Base-by-base conservation (phyloP, 2,329 filamentous ascomycete species). In the Penicillium sp. region DNA sequence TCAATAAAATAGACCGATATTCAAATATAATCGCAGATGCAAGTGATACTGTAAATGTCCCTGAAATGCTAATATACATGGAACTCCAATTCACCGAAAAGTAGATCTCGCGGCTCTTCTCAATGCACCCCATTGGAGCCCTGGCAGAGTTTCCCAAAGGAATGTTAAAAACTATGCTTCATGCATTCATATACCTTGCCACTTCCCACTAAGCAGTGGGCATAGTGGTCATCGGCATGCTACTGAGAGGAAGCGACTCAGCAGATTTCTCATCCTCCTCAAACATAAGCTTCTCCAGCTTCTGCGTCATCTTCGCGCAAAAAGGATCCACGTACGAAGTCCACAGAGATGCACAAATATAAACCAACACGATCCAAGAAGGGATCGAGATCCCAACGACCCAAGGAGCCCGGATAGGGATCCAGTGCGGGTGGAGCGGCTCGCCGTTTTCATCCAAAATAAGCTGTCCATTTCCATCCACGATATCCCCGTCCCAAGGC, bases 311-410 rank as follows among this genome's bases (percentile, higher is more conserved):
- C 47, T 69, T 68, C 0, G 78, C 79, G 56, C 79, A 81, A 52
- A 74, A 73, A 3, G 74, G 71, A 57, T 81, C 78, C 18, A 81
- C 76, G 59, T 79, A 79, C 18, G 69, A 74, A 27, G 78, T 81
- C 79, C 79, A 81, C 46, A 78, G 64, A 54, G 75, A 73, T 0
- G 78, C 79, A 16, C 73, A 70, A 1, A 70, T 65, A 62, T 81
- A 81, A 2, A 79, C 74, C 22, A 80, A 55, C 1, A 55, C 63
- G 36, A 79, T 73, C 67, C 78, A 81, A 6, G 74, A 63, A 5
- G 77, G 68, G 14, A 80, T 75, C n/a, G 73, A 70, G 20, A 76
- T 60, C 2, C 66, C 66, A 50, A 77, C 74, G 11, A 69, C 71
- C 58, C 69, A 68, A 4, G 72, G 67, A 3, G 66, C 62, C 8